phyloP scores from a whole-genome alignment of 345 rosid genomes.

The Gossypium ekmanianum region DNA sequence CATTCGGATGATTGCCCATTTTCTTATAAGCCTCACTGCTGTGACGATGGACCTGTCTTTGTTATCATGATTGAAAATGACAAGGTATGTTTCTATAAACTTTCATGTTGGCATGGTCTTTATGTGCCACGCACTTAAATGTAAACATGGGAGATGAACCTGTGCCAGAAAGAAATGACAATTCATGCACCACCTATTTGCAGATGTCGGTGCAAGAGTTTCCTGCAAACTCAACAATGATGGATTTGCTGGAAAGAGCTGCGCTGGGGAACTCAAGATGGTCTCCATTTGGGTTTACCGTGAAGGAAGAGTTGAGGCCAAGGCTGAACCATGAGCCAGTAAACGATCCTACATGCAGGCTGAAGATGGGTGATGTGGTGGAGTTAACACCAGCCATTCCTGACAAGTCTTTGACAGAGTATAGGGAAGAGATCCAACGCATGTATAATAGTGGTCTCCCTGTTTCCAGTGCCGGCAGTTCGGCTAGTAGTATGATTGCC shows the following conservation, averaged over 20 bases:
- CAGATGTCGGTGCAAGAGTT: slow-evolving; percentile 98
- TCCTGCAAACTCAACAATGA: slow-evolving; percentile 62
- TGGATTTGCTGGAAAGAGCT: slow-evolving; percentile 68
- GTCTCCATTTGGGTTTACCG: slow-evolving; percentile 57
- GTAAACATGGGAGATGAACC: too few species aligned
- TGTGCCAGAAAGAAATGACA: too few species aligned
- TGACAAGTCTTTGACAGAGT: slow-evolving; percentile 70
- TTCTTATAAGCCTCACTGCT: slow-evolving; percentile 55
- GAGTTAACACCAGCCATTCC: slow-evolving; percentile 90
- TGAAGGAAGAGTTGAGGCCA: slow-evolving; percentile 84
- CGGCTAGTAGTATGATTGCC: slow-evolving; percentile 35
- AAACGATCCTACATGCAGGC: slow-evolving; percentile 56
- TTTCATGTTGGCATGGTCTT: neutral
- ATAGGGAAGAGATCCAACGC: slow-evolving; percentile 88
- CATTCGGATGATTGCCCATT: slow-evolving; percentile 74
- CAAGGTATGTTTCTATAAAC: slow-evolving; percentile 45
- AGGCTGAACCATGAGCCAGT: slow-evolving; percentile 70
- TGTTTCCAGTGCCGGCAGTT: slow-evolving; percentile 34
- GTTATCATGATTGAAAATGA: slow-evolving; percentile 78
- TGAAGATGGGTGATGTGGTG: slow-evolving; percentile 95
- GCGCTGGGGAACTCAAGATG: slow-evolving; percentile 67
- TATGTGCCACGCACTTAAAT: neutral
- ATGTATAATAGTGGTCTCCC: slow-evolving; percentile 69
- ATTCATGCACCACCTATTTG: neutral
- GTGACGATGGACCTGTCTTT: slow-evolving; percentile 70